Conservation (phyloP, 2,329 filamentous ascomycete genomes). For the Ophiostoma australiae region DNA sequence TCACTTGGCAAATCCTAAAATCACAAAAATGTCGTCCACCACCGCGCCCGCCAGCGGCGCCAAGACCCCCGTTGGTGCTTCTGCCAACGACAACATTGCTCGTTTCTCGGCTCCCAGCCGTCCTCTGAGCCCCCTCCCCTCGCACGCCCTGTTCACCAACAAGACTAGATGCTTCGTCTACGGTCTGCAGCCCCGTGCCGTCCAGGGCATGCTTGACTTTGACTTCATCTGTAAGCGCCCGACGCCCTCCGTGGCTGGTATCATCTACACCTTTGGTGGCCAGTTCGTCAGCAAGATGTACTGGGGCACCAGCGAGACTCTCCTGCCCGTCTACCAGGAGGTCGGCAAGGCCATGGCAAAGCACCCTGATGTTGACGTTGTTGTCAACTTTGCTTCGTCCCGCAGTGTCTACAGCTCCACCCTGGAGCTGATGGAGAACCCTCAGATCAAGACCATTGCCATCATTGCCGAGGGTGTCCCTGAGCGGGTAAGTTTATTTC, state of each 20-base stretch:
- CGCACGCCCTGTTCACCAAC: slow-evolving; percentile 93
- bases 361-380: slow-evolving; percentile 93
- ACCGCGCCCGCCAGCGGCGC: slow-evolving; percentile 48
- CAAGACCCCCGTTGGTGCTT: slow-evolving; percentile 47
- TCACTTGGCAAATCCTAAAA: slow-evolving; percentile 10
- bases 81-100: slow-evolving; percentile 97
- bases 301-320: slow-evolving; percentile 99
- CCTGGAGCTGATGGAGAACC: slow-evolving; percentile 95
- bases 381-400: slow-evolving; percentile 99
- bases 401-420: slow-evolving; percentile 98
- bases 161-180: slow-evolving; percentile 99
- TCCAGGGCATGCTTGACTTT: slow-evolving; percentile 95
- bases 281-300: slow-evolving; percentile 99
- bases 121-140: slow-evolving; percentile 79
- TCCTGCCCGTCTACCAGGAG: slow-evolving; percentile 96
- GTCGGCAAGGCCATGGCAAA: slow-evolving; percentile 89
- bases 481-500: slow-evolving; percentile 67
- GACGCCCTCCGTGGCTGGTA: slow-evolving; percentile 93
- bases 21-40: slow-evolving; percentile 49
- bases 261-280: slow-evolving; percentile 99
- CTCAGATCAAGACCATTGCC: slow-evolving; percentile 97
- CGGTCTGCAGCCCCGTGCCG: slow-evolving; percentile 91
- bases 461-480: slow-evolving; percentile 99
- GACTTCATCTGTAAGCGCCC: slow-evolving; percentile 99
- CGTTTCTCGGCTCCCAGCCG: slow-evolving; percentile 91